These are phyloP conservation scores for Crithidia expoeki DNA, from an alignment of 208 protist genomes.

Conservation along the genomic window DNA sequence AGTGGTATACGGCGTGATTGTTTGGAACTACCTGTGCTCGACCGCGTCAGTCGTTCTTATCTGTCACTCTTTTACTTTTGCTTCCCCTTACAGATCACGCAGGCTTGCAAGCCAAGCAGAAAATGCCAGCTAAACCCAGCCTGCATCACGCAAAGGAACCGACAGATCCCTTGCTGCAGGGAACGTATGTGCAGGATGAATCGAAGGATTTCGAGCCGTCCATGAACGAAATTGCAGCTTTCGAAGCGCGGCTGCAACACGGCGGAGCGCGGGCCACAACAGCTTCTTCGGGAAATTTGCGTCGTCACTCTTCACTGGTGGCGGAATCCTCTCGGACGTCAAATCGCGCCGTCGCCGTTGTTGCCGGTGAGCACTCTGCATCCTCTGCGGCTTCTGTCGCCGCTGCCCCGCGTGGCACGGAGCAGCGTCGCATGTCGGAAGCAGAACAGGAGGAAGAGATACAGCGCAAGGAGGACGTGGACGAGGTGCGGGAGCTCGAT, in stretches of 20 bases:
- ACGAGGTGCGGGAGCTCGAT: conserved; percentile 57
- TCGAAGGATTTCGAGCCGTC: conserved; percentile 39
- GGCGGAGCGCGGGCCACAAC: conserved; percentile 12
- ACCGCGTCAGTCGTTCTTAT: no score
- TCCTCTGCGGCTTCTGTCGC: background rate
- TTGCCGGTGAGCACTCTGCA: background rate
- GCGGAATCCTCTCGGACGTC: background rate
- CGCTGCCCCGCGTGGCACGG: no score
- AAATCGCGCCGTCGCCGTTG: conserved; percentile 8
- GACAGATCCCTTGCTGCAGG: conserved; percentile 65
- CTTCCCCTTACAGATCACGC: no score
- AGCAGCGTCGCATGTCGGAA: conserved; percentile 30
- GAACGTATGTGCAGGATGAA: conserved; percentile 65
- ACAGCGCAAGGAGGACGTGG: conserved; percentile 55
- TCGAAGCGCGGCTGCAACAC: conserved; percentile 48
- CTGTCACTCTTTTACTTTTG: no score
- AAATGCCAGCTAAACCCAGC: conserved; percentile 17
- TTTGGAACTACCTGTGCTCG: no score
- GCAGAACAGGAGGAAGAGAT: conserved; percentile 47
- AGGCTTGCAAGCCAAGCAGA: no score
- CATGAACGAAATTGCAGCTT: conserved; percentile 52
- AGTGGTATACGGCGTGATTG: no score
- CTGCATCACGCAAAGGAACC: conserved; percentile 4
- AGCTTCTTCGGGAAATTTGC: background rate
- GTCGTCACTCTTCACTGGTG: conserved; percentile 1